Percentiles rank a stretch among this genome's conserved stretches.
Conservation (phyloP, 306 rosid species). For the Ammopiptanthus mongolicus region DNA sequence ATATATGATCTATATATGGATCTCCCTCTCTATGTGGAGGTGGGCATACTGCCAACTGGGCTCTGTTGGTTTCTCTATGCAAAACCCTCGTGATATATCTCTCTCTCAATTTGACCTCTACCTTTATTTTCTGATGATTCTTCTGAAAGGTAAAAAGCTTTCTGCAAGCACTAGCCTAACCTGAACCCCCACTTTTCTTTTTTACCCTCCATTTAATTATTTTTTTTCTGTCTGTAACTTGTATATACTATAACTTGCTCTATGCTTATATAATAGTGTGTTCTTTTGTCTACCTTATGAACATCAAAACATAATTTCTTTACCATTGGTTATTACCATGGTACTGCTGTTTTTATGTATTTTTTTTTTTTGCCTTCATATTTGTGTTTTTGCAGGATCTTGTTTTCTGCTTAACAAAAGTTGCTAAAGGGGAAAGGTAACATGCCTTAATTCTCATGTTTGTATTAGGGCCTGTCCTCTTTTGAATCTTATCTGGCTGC, state of each 20-base stretch:
- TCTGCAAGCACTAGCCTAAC: background rate
- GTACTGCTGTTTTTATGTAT: background rate
- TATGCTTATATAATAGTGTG: background rate
- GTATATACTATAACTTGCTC: background rate
- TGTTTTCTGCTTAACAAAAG: background rate
- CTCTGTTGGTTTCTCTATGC: slow-evolving; percentile 78
- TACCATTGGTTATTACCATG: background rate
- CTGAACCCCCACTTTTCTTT: background rate
- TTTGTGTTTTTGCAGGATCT: background rate
- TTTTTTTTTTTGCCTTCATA: background rate
- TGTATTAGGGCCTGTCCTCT: background rate
- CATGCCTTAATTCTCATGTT: background rate
- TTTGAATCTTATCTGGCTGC: too few relatives aligned
- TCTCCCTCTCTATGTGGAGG: slow-evolving; percentile 51
- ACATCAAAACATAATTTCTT: too few relatives aligned
- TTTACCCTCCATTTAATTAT: too few relatives aligned
- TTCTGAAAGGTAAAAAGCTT: background rate
- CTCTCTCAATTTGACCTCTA: background rate
- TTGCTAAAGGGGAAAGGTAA: background rate
- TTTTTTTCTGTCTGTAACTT: background rate
- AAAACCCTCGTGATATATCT: slow-evolving; percentile 46
- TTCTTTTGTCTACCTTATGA: too few relatives aligned
- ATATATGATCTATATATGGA: too few relatives aligned
- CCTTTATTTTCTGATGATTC: background rate
- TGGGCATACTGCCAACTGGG: slow-evolving; percentile 91